A percentile compares a stretch with the other conserved stretches of the same genome.
phyloP scores from a whole-genome alignment of 306 rosid genomes.

The Cucurbita argyrosperma region DNA sequence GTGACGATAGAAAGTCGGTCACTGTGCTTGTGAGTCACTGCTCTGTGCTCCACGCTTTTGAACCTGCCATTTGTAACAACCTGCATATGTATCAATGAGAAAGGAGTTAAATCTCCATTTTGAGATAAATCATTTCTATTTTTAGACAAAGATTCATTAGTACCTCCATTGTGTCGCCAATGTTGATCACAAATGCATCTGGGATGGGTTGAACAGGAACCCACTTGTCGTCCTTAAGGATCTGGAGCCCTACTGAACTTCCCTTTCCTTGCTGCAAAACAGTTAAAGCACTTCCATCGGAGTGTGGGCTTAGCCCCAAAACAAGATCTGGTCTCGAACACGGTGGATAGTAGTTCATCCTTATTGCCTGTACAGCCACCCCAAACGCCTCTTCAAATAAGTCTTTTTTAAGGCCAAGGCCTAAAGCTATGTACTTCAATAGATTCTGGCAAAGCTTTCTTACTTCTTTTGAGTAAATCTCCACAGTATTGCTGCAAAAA shows the following conservation, averaged over 20 bases:
- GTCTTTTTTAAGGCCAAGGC: slow-evolving; percentile 44
- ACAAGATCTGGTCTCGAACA: slow-evolving; percentile 97
- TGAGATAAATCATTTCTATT: background rate
- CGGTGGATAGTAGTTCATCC: slow-evolving; percentile 94
- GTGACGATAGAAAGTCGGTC: slow-evolving; percentile 77
- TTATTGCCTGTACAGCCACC: slow-evolving; percentile 76
- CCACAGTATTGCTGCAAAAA: slow-evolving; percentile 56
- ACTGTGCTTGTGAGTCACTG: slow-evolving; percentile 55
- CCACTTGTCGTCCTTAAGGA: slow-evolving; percentile 58
- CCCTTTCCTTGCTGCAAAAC: slow-evolving; percentile 79
- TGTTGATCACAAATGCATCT: slow-evolving; percentile 80
- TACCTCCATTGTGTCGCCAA: slow-evolving; percentile 89
- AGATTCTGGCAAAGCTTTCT: slow-evolving; percentile 53
- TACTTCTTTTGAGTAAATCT: slow-evolving; percentile 53
- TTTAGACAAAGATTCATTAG: slow-evolving; percentile 1
- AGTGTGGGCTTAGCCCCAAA: slow-evolving; percentile 90
- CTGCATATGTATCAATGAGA: slow-evolving; percentile 17
- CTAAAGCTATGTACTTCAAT: slow-evolving; percentile 47
- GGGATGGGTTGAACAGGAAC: slow-evolving; percentile 66
- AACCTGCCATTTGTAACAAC: slow-evolving; percentile 89
- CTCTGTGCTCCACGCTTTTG: slow-evolving; percentile 96
- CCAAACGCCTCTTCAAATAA: slow-evolving; percentile 59
- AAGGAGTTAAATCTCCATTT: background rate
- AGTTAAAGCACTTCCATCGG: slow-evolving; percentile 97
- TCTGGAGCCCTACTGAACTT: slow-evolving; percentile 75